A percentile compares a stretch with the other conserved stretches of the same genome.
These are phyloP conservation scores for Maudiozyma saulgeensis DNA, from an alignment of 805 yeast species.

Conservation along the genomic window DNA sequence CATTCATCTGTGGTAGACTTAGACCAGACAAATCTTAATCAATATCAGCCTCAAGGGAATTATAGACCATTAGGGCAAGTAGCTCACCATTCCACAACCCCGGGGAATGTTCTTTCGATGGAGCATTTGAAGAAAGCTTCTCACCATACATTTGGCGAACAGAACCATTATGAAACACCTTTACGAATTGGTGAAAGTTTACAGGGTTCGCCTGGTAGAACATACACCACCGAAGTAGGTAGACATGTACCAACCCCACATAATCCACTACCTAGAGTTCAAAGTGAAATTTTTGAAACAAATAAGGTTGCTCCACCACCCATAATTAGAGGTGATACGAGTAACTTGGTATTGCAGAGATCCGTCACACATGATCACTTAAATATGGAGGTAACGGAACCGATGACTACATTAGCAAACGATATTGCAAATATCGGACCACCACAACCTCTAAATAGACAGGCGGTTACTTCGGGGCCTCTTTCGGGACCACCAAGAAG, in stretches of 20 bases:
- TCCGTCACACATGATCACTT: constrained; percentile 1
- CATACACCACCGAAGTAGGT: not conserved
- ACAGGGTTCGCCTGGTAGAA: constrained; percentile 13
- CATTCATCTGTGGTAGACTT: constrained; percentile 36
- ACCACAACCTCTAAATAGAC: not conserved
- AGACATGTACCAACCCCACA: constrained; percentile 4
- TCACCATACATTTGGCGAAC: constrained; percentile 3
- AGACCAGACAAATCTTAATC: constrained; percentile 18
- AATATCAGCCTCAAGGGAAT: constrained; percentile 9
- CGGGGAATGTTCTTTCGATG: not conserved
- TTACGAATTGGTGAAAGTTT: constrained; percentile 9
- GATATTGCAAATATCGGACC: constrained; percentile 1
- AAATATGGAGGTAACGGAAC: not conserved
- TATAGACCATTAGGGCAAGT: not conserved
- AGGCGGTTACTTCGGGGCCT: not conserved
- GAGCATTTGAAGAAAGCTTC: not conserved
- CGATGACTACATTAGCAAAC: not conserved
- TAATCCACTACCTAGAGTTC: not conserved
- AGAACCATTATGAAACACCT: not conserved
- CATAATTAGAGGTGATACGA: not conserved
- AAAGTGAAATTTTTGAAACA: constrained; percentile 1
- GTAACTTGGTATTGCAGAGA: not conserved
- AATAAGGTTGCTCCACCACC: not conserved
- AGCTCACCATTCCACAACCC: not conserved
- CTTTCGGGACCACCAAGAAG: constrained; percentile 12